A percentile compares a stretch with the other conserved stretches of the same genome.
phyloP scores from a whole-genome alignment of 2,329 filamentous ascomycete genomes.

The Fonsecaea multimorphosa region DNA sequence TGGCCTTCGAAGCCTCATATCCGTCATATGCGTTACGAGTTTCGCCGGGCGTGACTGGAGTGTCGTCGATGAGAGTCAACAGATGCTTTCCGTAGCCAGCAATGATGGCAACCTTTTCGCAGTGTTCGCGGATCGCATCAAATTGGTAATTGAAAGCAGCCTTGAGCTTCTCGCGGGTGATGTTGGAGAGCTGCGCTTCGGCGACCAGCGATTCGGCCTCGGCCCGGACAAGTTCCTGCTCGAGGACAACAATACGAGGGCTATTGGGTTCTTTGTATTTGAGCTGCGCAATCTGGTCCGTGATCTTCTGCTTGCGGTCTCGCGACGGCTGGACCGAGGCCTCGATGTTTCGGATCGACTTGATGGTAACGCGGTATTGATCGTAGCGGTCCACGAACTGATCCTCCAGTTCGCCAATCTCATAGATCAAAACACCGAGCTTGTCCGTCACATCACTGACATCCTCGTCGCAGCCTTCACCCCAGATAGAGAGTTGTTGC shows the following conservation, averaged over 20 bases:
- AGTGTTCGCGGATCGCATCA: constrained; percentile 94
- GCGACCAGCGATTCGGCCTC: constrained; percentile 99
- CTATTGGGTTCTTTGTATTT: constrained; percentile 99
- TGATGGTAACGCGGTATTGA: constrained; percentile 98
- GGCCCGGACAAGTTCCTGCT: constrained; percentile 97
- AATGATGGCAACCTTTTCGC: constrained; percentile 97
- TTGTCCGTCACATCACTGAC: constrained; percentile 99
- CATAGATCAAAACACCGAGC: constrained; percentile 95
- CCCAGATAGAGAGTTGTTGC: constrained; percentile 99
- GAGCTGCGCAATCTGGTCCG: constrained; percentile 95
- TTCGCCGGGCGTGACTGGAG: constrained; percentile 94
- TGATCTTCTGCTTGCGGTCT: constrained; percentile 99
- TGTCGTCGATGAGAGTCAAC: constrained; percentile 95
- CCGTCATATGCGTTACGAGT: constrained; percentile 95
- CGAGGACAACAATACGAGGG: constrained; percentile 93
- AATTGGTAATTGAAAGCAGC: constrained; percentile 98
- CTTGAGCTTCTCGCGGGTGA: constrained; percentile 99
- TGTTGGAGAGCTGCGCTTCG: constrained; percentile 97
- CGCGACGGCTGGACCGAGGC: constrained; percentile 96
- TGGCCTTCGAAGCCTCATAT: constrained; percentile 96
- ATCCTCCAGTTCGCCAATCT: constrained; percentile 97
- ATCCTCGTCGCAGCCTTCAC: constrained; percentile 92
- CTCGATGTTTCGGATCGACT: constrained; percentile 99
- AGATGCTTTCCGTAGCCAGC: constrained; percentile 97
- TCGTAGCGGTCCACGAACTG: constrained; percentile 99